These are phyloP conservation scores for Leptodermis oblonga DNA, from an alignment of 257 asterid species.

Conservation along the genomic window DNA sequence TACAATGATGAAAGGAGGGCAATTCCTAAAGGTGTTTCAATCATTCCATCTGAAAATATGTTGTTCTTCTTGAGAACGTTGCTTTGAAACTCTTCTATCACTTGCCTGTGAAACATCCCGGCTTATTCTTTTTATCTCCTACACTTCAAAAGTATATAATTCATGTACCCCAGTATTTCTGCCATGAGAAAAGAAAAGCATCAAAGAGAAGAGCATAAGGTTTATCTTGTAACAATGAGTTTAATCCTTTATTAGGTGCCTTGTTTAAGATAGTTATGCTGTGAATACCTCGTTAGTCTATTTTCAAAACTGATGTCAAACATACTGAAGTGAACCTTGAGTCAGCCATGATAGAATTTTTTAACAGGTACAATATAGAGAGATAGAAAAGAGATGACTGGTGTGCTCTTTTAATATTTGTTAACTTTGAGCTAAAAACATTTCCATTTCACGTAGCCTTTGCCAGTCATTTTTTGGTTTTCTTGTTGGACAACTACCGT, in stretches of 20 bases:
- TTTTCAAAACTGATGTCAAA: not conserved
- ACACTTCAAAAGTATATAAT: not conserved
- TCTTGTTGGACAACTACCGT: not conserved
- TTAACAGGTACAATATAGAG: not conserved
- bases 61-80: not conserved
- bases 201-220: not conserved
- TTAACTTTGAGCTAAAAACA: not conserved
- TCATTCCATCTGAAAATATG: not conserved
- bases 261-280: not conserved
- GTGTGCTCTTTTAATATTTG: not conserved
- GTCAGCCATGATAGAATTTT: not conserved
- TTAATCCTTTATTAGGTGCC: not conserved
- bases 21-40: constrained; percentile 62
- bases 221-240: not conserved
- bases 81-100: not conserved
- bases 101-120: not conserved
- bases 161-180: not conserved
- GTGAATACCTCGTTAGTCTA: not conserved
- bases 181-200: not conserved
- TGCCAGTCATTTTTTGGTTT: not conserved
- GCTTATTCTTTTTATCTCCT: not conserved
- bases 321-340: not conserved
- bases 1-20: constrained; percentile 88
- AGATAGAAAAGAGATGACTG: constrained; percentile 7
- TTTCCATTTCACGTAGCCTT: too few species aligned